These are phyloP conservation scores for Hyparrhenia diplandra DNA, from an alignment of 176 grass and related monocot species.

Conservation along the genomic window DNA sequence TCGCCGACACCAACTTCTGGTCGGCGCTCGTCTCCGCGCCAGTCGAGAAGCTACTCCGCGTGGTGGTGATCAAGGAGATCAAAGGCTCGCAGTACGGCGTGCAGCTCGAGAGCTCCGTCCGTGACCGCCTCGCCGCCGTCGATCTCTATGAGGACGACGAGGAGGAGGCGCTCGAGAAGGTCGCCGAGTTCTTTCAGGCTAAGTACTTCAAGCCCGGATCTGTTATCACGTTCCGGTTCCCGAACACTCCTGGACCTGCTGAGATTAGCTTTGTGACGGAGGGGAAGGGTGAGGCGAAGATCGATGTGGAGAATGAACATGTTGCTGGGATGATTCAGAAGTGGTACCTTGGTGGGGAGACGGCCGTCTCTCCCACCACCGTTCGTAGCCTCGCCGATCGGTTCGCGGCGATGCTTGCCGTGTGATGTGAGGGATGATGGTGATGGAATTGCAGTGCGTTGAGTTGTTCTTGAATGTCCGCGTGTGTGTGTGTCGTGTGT, in stretches of 20 bases:
- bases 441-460: not conserved
- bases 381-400: constrained; percentile 48
- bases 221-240: constrained; percentile 63
- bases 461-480: not conserved
- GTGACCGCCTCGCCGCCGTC: constrained; percentile 52
- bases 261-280: constrained; percentile 62
- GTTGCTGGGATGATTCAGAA: constrained; percentile 71
- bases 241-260: not conserved
- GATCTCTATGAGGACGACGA: constrained; percentile 75
- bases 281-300: constrained; percentile 60
- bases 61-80: constrained; percentile 94
- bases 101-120: constrained; percentile 77
- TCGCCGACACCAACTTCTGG: constrained; percentile 54
- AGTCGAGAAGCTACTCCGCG: constrained; percentile 60
- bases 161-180: constrained; percentile 71
- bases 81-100: constrained; percentile 89
- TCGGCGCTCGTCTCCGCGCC: constrained; percentile 55
- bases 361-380: constrained; percentile 58
- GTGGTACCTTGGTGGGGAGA: constrained; percentile 69
- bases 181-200: constrained; percentile 63
- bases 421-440: not conserved
- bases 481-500: not conserved
- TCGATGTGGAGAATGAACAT: constrained; percentile 46
- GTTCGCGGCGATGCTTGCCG: constrained; percentile 31
- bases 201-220: constrained; percentile 72